These are phyloP conservation scores for Vanilla planifolia DNA, from an alignment of 106 monocot genomes.

Conservation along the genomic window DNA sequence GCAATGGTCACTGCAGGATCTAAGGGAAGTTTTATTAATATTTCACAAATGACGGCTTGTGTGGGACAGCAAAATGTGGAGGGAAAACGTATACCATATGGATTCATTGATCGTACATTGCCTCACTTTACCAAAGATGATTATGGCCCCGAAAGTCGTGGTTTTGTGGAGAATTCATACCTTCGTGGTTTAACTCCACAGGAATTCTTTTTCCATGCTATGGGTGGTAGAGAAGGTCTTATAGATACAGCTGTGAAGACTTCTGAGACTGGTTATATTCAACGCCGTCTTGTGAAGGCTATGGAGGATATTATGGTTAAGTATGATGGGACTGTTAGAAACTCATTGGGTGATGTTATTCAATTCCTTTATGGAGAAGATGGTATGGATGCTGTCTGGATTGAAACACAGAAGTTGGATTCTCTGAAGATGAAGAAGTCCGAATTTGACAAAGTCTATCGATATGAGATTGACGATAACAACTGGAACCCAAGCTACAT, in stretches of 20 bases:
- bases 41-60: conserved; percentile 99
- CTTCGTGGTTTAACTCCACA: conserved; percentile 94
- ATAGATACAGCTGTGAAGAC: conserved; percentile 99
- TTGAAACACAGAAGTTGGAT: conserved; percentile 86
- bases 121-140: conserved; percentile 97
- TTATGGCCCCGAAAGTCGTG: conserved; percentile 98
- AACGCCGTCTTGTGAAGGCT: conserved; percentile 93
- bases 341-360: conserved; percentile 95
- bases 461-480: conserved; percentile 80
- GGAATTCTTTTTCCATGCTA: conserved; percentile 99
- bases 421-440: conserved; percentile 90
- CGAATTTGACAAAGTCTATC: conserved; percentile 73
- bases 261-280: conserved; percentile 98
- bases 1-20: conserved; percentile 99
- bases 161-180: conserved; percentile 98
- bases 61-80: conserved; percentile 99
- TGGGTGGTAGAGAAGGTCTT: conserved; percentile 99
- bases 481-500: conserved; percentile 91
- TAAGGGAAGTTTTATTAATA: conserved; percentile 98
- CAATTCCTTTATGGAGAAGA: conserved; percentile 99
- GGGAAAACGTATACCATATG: conserved; percentile 97
- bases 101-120: conserved; percentile 82
- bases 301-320: conserved; percentile 99
- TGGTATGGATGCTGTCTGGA: conserved; percentile 99
- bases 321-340: conserved; percentile 99